Evolutionary conservation across 768 basidiomycete species (phyloP), one percentile per base, ranked within the genome.

Genomic region (Collybia sordida): DNA sequence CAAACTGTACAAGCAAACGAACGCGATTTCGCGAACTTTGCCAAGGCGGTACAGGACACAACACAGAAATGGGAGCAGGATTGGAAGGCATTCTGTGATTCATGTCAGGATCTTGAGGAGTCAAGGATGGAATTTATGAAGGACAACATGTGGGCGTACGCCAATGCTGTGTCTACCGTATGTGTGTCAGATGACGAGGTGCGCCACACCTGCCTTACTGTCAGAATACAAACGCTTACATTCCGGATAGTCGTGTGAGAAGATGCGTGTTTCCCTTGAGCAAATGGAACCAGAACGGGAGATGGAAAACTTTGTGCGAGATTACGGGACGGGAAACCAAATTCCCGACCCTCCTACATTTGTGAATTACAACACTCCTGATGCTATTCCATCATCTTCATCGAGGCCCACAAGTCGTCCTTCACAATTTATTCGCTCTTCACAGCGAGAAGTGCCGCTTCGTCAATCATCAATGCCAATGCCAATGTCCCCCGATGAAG

Each of bases 121-220:
- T 87, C 94, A 51, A 81, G 97, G n/a, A 71, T 95, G 62, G 92
- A 94, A 52, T 92, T 96, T 64, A 85, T 89, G 74, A 98, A 96
- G 70, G 92, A 95, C 64, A 91, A 90, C 57, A 78, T 97, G 68
- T 99, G 97, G 96, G 82, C 84, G 6, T 98, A 92, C 65, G 94
- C 97, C 0, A 99, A 99, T 65, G 87, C 88, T 0, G 86, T 97
- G n/a, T 97, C 95, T 12, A 91, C 89, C 9, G 90, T 95, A 12
- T 98, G 97, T 59, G 95, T 99, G 15, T 74, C 85, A 9, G 97
- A 98, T 63, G 97, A 99, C 59, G 93, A 96, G 83, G 92, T 93
- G 60, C 52, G 79, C 72, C 6, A 36, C 25, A 17, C 37, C 18
- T 38, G 18, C 23, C 17, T 38, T 40, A 41, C 3, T 25, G 3